Percentiles rank a stretch among this genome's conserved stretches.
Evolutionary conservation across 2,329 filamentous ascomycete species (phyloP).

Genomic region (Graphilbum ipis-grandicollis): DNA sequence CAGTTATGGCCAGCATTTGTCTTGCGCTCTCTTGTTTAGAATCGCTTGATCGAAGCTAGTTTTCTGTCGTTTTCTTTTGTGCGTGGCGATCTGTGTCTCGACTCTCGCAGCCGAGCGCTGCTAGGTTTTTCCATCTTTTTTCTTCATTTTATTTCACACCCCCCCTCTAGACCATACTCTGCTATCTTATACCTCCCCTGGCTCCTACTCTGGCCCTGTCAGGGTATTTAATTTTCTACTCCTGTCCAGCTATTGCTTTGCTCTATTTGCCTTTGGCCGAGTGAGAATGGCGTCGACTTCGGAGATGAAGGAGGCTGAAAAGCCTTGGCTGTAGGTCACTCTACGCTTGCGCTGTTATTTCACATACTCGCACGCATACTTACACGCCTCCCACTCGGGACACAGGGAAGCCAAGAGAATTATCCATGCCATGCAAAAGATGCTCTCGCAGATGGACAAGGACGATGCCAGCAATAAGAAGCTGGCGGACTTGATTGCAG

Average conservation of each 20-base stretch:
- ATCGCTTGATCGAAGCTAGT: conserved; percentile 10
- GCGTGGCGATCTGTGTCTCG: neutral
- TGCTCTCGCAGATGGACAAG: conserved; percentile 9
- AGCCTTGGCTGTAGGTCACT: conserved; percentile 7
- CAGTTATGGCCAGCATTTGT: conserved; percentile 9
- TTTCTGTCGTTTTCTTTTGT: neutral
- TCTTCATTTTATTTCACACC: no score
- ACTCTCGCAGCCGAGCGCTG: no score
- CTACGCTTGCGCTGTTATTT: no score
- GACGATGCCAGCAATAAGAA: conserved; percentile 8
- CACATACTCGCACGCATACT: neutral
- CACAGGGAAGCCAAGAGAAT: conserved; percentile 9
- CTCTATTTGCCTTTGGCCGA: neutral
- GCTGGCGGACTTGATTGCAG: conserved; percentile 8
- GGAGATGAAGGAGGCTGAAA: conserved; percentile 6
- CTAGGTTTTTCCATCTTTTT: neutral
- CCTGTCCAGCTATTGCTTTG: neutral
- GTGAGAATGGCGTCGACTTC: conserved; percentile 1
- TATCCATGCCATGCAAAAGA: conserved; percentile 8
- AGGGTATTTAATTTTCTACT: no score
- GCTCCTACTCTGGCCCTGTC: no score
- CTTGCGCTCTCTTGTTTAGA: conserved; percentile 1
- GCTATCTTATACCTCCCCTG: no score
- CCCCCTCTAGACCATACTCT: no score
- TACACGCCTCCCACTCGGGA: neutral